Conservation (phyloP, 306 rosid species). For the Rosa multiflora region DNA sequence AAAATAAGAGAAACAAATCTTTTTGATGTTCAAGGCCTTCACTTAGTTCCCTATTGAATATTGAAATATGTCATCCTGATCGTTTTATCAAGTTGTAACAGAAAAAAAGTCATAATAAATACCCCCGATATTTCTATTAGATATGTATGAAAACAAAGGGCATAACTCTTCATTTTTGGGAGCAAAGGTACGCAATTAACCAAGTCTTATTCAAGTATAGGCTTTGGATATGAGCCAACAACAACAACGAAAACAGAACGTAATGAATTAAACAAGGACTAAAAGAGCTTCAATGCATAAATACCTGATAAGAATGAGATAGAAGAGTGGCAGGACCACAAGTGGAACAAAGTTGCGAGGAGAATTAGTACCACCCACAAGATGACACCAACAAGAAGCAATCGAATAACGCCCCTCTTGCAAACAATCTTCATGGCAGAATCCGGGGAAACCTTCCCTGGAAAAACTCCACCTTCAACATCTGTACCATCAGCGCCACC, state of each 20-base stretch:
- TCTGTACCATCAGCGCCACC: constrained; percentile 51
- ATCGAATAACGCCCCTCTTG: constrained; percentile 87
- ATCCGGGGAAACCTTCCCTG: constrained; percentile 62
- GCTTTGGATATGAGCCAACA: background rate
- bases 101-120: background rate
- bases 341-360: constrained; percentile 71
- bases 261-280: constrained; percentile 17
- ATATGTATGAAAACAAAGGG: background rate
- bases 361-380: constrained; percentile 93
- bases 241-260: background rate
- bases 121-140: background rate
- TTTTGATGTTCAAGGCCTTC: background rate
- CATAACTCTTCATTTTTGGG: background rate
- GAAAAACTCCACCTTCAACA: constrained; percentile 54
- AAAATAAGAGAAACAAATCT: background rate
- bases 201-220: background rate
- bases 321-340: constrained; percentile 92
- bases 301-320: constrained; percentile 79
- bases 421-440: constrained; percentile 75
- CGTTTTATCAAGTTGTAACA: background rate
- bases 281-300: constrained; percentile 19
- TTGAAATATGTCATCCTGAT: background rate
- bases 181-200: background rate
- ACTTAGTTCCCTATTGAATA: background rate
- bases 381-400: constrained; percentile 82